Conservation (phyloP, 257 asterid genomes). For the Jaltomata sinuosa region DNA sequence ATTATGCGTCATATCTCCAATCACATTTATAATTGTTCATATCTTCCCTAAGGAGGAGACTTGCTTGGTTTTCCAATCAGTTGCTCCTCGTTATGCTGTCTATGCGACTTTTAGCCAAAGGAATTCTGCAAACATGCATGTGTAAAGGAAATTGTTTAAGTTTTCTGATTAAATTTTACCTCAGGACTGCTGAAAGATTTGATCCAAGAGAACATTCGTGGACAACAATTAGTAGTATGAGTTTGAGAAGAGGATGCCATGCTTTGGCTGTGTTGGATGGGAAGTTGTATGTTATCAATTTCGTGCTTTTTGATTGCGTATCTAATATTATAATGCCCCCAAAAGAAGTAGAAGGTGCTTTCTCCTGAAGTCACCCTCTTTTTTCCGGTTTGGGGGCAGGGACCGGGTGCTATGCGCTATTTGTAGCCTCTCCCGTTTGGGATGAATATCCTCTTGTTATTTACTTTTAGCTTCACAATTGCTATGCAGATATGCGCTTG, state of each 20-base stretch:
- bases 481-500: conserved; percentile 53
- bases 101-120: not conserved
- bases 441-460: not conserved
- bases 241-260: conserved; percentile 52
- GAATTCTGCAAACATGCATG: not conserved
- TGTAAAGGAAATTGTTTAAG: not conserved
- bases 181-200: conserved; percentile 79
- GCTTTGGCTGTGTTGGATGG: conserved; percentile 55
- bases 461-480: not conserved
- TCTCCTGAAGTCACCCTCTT: not conserved
- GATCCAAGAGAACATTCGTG: conserved; percentile 88
- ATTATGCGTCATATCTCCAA: not conserved
- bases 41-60: not conserved
- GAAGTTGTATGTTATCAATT: conserved; percentile 42
- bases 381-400: not conserved
- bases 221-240: conserved; percentile 53
- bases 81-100: not conserved
- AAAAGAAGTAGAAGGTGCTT: not conserved
- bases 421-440: not conserved
- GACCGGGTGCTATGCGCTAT: not conserved
- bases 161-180: not conserved
- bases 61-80: not conserved
- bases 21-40: not conserved
- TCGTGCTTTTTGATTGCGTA: not conserved
- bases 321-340: not conserved